Percentiles rank a stretch among this genome's conserved stretches.
These are phyloP conservation scores for Aquilaria malaccensis DNA, from an alignment of 345 rosid species.

Conservation along the genomic window DNA sequence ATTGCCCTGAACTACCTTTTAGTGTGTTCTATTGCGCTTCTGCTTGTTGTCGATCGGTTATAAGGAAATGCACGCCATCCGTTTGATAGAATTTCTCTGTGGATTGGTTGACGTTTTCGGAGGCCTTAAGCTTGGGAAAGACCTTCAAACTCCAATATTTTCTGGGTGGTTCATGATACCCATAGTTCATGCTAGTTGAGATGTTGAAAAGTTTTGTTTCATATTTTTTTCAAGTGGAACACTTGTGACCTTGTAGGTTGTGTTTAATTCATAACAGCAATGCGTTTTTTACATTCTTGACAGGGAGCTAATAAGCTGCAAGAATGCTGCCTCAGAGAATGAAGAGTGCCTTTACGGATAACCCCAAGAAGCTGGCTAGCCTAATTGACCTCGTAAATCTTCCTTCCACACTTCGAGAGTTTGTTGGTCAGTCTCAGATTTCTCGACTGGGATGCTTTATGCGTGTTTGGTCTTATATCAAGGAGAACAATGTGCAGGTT, in stretches of 20 bases:
- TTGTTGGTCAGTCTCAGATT: constrained; percentile 84
- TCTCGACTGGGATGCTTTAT: constrained; percentile 89
- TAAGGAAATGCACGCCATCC: constrained; percentile 5
- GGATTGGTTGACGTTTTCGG: too few relatives aligned
- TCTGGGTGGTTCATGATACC: too few relatives aligned
- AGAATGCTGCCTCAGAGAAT: constrained; percentile 66
- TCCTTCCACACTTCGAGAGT: constrained; percentile 72
- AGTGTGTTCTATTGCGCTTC: not conserved
- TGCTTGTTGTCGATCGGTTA: too few relatives aligned
- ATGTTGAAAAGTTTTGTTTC: too few relatives aligned
- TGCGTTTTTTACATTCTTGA: too few relatives aligned
- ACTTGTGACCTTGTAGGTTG: too few relatives aligned
- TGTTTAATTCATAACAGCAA: too few relatives aligned
- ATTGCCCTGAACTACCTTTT: too few relatives aligned
- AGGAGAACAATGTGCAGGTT: constrained; percentile 85
- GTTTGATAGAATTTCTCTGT: constrained; percentile 27
- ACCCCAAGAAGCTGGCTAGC: constrained; percentile 77
- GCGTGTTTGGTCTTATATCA: constrained; percentile 88
- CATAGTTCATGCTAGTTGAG: too few relatives aligned
- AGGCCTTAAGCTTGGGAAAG: too few relatives aligned
- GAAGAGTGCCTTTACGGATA: constrained; percentile 62
- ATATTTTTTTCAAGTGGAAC: too few relatives aligned
- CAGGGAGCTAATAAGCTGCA: constrained; percentile 4
- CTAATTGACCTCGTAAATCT: constrained; percentile 87
- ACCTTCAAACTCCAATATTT: too few relatives aligned